A percentile compares a stretch with the other conserved stretches of the same genome.
Conservation (phyloP, 345 rosid genomes). For the Isatis tinctoria region DNA sequence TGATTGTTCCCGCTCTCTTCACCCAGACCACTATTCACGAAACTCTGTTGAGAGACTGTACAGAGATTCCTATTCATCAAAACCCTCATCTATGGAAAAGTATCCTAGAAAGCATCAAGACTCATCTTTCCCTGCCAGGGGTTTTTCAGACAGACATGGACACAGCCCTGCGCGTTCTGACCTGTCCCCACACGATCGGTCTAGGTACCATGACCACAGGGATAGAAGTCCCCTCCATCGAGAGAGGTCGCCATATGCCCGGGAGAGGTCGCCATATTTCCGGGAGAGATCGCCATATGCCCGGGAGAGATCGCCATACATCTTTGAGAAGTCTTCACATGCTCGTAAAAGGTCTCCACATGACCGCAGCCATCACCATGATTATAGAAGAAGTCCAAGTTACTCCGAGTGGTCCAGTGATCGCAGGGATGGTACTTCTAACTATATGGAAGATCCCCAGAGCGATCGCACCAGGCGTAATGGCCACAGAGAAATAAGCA, state of each 20-base stretch:
- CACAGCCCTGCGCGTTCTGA: slow-evolving; percentile 74
- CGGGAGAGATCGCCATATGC: slow-evolving; percentile 49
- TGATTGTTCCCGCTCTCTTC: slow-evolving; percentile 53
- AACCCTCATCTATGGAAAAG: slow-evolving; percentile 57
- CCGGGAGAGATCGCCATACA: slow-evolving; percentile 48
- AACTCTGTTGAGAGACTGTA: slow-evolving; percentile 58
- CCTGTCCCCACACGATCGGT: slow-evolving; percentile 67
- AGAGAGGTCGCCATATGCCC: slow-evolving; percentile 48
- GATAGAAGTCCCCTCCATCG: slow-evolving; percentile 63
- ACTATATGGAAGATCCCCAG: slow-evolving; percentile 54
- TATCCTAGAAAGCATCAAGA: slow-evolving; percentile 73
- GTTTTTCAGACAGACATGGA: slow-evolving; percentile 66
- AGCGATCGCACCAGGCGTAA: slow-evolving; percentile 51
- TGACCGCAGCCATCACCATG: slow-evolving; percentile 61
- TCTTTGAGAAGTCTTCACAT: slow-evolving; percentile 50
- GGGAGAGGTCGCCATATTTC: slow-evolving; percentile 44
- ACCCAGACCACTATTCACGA: slow-evolving; percentile 60
- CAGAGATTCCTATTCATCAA: slow-evolving; percentile 65
- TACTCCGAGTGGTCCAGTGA: slow-evolving; percentile 57
- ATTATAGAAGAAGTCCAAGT: slow-evolving; percentile 79
- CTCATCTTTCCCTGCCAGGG: slow-evolving; percentile 58
- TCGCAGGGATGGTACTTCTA: slow-evolving; percentile 65
- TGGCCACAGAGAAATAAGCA: slow-evolving; percentile 45
- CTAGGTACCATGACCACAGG: slow-evolving; percentile 58
- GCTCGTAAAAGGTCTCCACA: slow-evolving; percentile 67